Percentiles rank a stretch among this genome's conserved stretches.
phyloP scores from a whole-genome alignment of 495 filamentous ascomycete species.

The Penicillium cataractarum region DNA sequence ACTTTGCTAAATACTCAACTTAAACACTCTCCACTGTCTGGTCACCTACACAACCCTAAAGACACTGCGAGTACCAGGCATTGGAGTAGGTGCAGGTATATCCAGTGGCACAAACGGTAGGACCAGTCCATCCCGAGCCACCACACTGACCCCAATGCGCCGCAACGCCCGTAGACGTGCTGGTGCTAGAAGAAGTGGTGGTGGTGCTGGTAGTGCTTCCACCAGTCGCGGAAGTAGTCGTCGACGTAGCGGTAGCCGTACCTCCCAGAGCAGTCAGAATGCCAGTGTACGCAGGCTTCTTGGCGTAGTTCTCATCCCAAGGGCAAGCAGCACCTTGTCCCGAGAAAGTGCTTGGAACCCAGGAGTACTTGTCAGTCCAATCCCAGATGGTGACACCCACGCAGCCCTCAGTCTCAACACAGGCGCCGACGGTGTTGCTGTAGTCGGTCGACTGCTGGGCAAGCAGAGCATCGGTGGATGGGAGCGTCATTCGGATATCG shows the following conservation, averaged over 20 bases:
- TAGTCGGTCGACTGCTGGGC: conserved; percentile 63
- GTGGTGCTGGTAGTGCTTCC: conserved; percentile 16
- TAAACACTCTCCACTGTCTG: neutral
- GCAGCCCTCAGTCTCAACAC: conserved; percentile 59
- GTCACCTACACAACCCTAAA: conserved; percentile 16
- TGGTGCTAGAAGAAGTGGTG: conserved; percentile 30
- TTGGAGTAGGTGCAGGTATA: conserved; percentile 53
- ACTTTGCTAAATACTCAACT: neutral
- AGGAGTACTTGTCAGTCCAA: conserved; percentile 63
- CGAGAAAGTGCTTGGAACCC: conserved; percentile 60
- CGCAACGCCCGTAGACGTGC: conserved; percentile 31
- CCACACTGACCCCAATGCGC: conserved; percentile 58
- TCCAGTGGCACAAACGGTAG: conserved; percentile 45
- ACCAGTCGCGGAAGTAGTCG: conserved; percentile 4
- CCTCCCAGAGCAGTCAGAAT: conserved; percentile 37
- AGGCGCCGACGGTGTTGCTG: conserved; percentile 57
- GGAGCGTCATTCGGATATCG: conserved; percentile 58
- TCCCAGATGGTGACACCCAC: conserved; percentile 72
- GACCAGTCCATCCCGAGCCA: conserved; percentile 51
- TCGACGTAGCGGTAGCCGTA: conserved; percentile 10
- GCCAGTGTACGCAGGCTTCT: conserved; percentile 61
- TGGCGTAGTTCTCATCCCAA: conserved; percentile 57
- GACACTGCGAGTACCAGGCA: conserved; percentile 56
- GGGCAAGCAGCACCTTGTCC: conserved; percentile 55
- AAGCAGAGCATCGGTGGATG: conserved; percentile 50